Conservation (phyloP, 768 basidiomycete species). For the Serendipita sp. region DNA sequence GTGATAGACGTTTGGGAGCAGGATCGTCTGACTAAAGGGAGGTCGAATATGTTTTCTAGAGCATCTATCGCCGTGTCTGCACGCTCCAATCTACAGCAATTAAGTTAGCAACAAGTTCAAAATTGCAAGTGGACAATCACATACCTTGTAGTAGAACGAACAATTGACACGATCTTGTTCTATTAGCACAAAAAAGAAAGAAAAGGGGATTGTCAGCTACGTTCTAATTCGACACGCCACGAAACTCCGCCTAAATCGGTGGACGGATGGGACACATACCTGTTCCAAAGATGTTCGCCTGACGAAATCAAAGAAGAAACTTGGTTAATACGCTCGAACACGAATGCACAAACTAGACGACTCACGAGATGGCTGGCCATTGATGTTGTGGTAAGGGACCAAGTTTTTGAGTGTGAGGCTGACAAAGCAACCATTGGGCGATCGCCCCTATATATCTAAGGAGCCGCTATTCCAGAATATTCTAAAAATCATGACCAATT, state of each 20-base stretch:
- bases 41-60: constrained; percentile 97
- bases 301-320: neutral
- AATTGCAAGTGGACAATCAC: constrained; percentile 13
- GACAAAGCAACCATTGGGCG: neutral
- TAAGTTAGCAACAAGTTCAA: neutral
- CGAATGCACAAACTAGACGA: constrained; percentile 10
- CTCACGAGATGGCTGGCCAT: constrained; percentile 70
- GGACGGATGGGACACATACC: constrained; percentile 16
- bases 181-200: constrained; percentile 8
- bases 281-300: constrained; percentile 94
- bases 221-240: neutral
- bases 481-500: too few relatives aligned
- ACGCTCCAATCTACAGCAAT: constrained; percentile 73
- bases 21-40: constrained; percentile 91
- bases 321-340: neutral
- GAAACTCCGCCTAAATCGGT: too few relatives aligned
- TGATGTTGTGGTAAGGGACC: constrained; percentile 13
- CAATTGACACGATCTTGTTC: constrained; percentile 96
- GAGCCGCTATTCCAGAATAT: too few relatives aligned
- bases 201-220: neutral
- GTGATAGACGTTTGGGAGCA: constrained; percentile 94
- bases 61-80: constrained; percentile 94
- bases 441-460: too few relatives aligned
- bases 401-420: constrained; percentile 12
- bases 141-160: constrained; percentile 93